A percentile compares a stretch with the other conserved stretches of the same genome.
These are phyloP conservation scores for Colletotrichum sidae DNA, from an alignment of 2,329 filamentous ascomycete genomes.

Conservation along the genomic window DNA sequence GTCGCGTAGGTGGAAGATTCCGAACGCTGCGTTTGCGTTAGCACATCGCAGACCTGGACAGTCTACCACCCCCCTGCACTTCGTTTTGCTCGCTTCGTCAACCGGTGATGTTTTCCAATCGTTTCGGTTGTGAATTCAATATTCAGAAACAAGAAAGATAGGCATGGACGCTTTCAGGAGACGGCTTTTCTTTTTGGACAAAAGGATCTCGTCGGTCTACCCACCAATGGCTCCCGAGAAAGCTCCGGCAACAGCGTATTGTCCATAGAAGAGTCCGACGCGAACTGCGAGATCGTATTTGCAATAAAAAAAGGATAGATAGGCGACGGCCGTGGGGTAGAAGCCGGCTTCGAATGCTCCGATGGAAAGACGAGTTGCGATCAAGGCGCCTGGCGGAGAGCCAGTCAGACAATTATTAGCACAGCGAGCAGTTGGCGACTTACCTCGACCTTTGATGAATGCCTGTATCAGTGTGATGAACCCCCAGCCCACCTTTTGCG, in stretches of 20 bases:
- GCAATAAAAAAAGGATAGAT: conserved; percentile 69
- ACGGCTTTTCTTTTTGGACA: neutral
- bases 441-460: conserved; percentile 44
- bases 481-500: conserved; percentile 46
- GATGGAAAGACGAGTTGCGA: conserved; percentile 41
- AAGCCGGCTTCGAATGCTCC: conserved; percentile 59
- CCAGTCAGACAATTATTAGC: conserved; percentile 7
- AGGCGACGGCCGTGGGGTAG: conserved; percentile 69
- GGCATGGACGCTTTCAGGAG: neutral
- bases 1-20: conserved; percentile 51
- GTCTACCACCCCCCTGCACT: no score
- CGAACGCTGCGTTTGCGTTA: conserved; percentile 45
- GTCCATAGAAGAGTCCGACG: conserved; percentile 67
- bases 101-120: no score
- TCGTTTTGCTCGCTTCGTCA: no score
- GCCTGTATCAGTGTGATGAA: conserved; percentile 44
- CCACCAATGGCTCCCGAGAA: conserved; percentile 62
- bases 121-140: no score
- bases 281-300: conserved; percentile 67
- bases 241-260: conserved; percentile 66
- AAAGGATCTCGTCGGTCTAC: neutral
- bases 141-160: neutral
- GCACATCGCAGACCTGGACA: neutral
- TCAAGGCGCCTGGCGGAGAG: conserved; percentile 37
- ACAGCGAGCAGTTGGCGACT: conserved; percentile 6